Conservation (phyloP, 1,284 basidiomycete genomes). For the Kwoniella shivajii region DNA sequence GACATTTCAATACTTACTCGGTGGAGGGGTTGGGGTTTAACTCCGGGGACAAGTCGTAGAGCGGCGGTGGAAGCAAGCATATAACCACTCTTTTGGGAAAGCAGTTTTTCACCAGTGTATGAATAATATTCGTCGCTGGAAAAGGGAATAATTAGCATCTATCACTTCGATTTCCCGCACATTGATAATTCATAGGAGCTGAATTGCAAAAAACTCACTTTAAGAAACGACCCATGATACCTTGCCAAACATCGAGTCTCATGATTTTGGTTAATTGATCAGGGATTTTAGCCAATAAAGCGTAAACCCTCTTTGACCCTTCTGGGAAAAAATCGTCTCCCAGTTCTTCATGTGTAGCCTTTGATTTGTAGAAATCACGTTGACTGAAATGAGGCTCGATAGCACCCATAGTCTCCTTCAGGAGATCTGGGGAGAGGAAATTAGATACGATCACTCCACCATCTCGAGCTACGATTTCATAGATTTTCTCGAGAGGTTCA, state of each 20-base stretch:
- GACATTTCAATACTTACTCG: conserved; percentile 9
- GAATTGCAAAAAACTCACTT: too few relatives aligned
- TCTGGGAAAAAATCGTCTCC: conserved; percentile 29
- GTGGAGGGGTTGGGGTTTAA: conserved; percentile 24
- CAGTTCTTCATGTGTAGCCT: conserved; percentile 20
- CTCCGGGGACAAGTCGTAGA: conserved; percentile 22
- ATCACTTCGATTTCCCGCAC: too few relatives aligned
- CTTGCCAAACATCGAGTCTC: conserved; percentile 22
- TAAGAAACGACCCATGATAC: conserved; percentile 26
- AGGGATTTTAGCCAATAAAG: conserved; percentile 21
- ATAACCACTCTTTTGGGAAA: conserved; percentile 24
- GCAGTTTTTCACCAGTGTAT: conserved; percentile 25
- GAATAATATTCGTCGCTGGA: conserved; percentile 23
- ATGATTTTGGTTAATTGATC: conserved; percentile 20
- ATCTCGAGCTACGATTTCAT: conserved; percentile 24
- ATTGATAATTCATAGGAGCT: too few relatives aligned
- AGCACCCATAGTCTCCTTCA: conserved; percentile 18
- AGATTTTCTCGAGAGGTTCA: conserved; percentile 28
- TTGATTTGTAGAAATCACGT: conserved; percentile 13
- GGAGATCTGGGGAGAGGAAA: conserved; percentile 22
- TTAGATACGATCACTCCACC: conserved; percentile 28
- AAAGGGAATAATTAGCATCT: background rate
- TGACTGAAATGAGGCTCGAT: conserved; percentile 24
- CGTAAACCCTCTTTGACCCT: conserved; percentile 27
- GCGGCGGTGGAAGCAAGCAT: conserved; percentile 27